Evolutionary conservation across 306 rosid genomes (phyloP).

Genomic region (Cucurbita ficifolia): DNA sequence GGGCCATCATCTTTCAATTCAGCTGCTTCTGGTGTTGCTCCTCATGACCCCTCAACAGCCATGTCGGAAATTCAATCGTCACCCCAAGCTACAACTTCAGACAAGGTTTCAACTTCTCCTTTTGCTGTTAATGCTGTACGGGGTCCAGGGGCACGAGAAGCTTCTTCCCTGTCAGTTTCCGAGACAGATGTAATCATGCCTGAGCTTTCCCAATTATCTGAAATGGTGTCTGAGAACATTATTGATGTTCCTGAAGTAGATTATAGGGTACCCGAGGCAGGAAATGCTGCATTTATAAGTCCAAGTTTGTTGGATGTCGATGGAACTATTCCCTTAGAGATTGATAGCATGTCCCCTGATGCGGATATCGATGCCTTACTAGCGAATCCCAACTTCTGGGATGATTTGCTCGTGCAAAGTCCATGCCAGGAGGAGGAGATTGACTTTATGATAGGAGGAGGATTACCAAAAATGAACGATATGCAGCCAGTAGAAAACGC

Average conservation of each 20-base stretch:
- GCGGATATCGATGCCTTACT: slow-evolving; percentile 62
- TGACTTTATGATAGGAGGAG: slow-evolving; percentile 29
- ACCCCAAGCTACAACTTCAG: slow-evolving; percentile 31
- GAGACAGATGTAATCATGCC: slow-evolving; percentile 46
- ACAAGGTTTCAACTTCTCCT: slow-evolving; percentile 17
- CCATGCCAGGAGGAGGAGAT: slow-evolving; percentile 36
- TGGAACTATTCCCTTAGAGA: slow-evolving; percentile 40
- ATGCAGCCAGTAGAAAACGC: slow-evolving; percentile 43
- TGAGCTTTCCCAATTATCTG: slow-evolving; percentile 43
- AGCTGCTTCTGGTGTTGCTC: slow-evolving; percentile 19
- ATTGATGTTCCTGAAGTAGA: slow-evolving; percentile 32
- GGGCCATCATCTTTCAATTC: slow-evolving; percentile 14
- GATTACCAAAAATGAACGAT: slow-evolving; percentile 24
- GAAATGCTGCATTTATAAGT: slow-evolving; percentile 33
- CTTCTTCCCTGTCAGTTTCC: slow-evolving; percentile 28
- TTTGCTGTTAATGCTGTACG: slow-evolving; percentile 26
- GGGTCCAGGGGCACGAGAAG: slow-evolving; percentile 26
- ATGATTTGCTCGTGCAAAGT: slow-evolving; percentile 27
- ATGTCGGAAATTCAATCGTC: slow-evolving; percentile 38
- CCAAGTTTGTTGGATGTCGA: slow-evolving; percentile 26
- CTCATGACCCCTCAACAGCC: slow-evolving; percentile 20
- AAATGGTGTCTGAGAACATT: slow-evolving; percentile 31
- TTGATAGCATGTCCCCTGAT: slow-evolving; percentile 37
- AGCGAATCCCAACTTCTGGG: slow-evolving; percentile 45
- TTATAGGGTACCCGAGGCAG: slow-evolving; percentile 31